Base-by-base conservation (phyloP, 164 flowering plant genomes). In the Aristolochia californica region DNA sequence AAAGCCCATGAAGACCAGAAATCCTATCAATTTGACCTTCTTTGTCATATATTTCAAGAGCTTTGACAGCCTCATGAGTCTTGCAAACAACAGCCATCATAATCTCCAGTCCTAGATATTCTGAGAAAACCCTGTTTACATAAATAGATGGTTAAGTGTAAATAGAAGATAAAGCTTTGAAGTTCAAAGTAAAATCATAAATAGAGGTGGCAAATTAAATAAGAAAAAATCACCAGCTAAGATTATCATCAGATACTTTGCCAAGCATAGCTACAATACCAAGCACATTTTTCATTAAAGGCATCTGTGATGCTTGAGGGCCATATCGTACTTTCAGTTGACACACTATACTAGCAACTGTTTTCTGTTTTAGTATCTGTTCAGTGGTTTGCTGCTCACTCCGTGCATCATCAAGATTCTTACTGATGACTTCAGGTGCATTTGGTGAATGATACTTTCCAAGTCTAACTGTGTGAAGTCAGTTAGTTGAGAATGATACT, bases 261-360 rank as follows among this genome's bases (percentile, higher is more conserved):
- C 83, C 95, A 60, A 93, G 94, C 11, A 70, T 71, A 45, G 96
- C 97, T 61, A 93, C 94, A 66, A 81, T 62, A 21, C 97, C 97
- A 50, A 89, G 21, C 56, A 93, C 83, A 71, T 83, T 85, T 74
- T 85, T 76, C 34, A 63, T 69, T 56, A 73, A 64, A 13, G 75
- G 17, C 60, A 74, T 48, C 65, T 69, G 50, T 13, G 84, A 62
- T 62, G 80, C 75, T 53, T 70, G 78, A 55, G 69, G n/a, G 13
- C 59, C 75, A 66, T 75, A 80, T 43, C 67, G 79, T 56, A 56
- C 47, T 78, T 71, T 76, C 63, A 88, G 63, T 61, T 74, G 79
- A 61, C 78, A 79, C 5, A 82, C 56, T 50, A 91, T 48, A 52
- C 80, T 77, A 60, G 95, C 98, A 17, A 95, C 97, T 68, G 89